Base-by-base conservation (phyloP, 1,284 basidiomycete species). In the Ustilago bromivora region DNA sequence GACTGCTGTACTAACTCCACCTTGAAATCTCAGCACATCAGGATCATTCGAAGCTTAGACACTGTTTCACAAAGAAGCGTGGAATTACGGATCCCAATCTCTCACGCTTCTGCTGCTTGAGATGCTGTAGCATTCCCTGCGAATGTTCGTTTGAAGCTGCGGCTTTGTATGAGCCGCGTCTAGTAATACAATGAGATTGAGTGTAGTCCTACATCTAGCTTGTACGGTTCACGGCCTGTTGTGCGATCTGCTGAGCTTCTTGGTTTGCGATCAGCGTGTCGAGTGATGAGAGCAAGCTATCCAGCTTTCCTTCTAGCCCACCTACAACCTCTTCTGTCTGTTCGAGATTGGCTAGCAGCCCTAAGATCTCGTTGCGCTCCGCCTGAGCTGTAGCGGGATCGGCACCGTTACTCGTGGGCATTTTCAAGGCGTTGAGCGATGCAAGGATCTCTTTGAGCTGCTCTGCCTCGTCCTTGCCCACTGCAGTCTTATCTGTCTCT, bases 291-390 rank as follows among this genome's bases (percentile, higher is more conserved):
- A 76, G 69, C 49, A 76, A 47, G 15, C 38, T 66, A 38, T 76
- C 74, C 17, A 76, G 60, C 62, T 67, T 70, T 53, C 74, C 69
- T 51, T 76, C 74, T 9, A 76, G 43, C 12, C 74, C 74, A 40
- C 65, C 69, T 4, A 76, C 74, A 38, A 76, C 65, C 36, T 76
- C 69, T 51, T 76, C 74, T 40, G 74, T 76, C 69, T 72, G 74
- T 41, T 76, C 74, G 17, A 76, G 19, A 31, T 76, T 76, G 34
- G 69, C 74, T 8, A 76, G 59, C 40, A 76, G 57, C 31, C 66
- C 62, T 43, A 76, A 52, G 38, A 76, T 76, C 62, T 76, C 74
- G 57, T 72, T 61, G 34, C 66, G 65, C 28, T 76, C 74, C 2
- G 51, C 53, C 47, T 68, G 61, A 10, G 57, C 66, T n/a, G 62